A percentile compares a stretch with the other conserved stretches of the same genome.
Evolutionary conservation across 2,329 filamentous ascomycete species (phyloP).

Genomic region (Dichotomopilus funicola): DNA sequence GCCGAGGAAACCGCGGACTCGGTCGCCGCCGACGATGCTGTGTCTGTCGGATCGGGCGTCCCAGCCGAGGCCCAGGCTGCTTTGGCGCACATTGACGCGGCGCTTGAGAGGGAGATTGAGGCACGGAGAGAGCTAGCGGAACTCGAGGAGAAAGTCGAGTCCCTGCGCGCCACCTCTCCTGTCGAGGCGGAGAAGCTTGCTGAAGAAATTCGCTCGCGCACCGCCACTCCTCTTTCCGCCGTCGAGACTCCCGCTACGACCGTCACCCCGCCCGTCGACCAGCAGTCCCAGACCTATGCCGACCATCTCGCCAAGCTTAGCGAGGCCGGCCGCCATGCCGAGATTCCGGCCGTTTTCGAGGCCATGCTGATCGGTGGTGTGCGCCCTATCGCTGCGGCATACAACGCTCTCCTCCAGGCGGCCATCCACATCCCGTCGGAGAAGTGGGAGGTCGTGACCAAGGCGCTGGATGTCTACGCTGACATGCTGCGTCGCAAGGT

Average conservation of each 20-base stretch:
- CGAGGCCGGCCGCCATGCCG: constrained; percentile 65
- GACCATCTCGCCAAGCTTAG: constrained; percentile 72
- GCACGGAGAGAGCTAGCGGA: constrained; percentile 41
- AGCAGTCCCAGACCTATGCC: constrained; percentile 65
- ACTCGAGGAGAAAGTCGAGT: constrained; percentile 39
- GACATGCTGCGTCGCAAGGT: constrained; percentile 90
- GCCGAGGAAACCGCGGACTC: constrained; percentile 20
- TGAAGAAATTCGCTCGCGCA: constrained; percentile 34
- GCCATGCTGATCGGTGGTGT: constrained; percentile 78
- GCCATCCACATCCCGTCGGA: constrained; percentile 75
- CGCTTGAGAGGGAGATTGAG: constrained; percentile 71
- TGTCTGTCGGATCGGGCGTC: constrained; percentile 12
- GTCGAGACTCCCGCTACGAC: constrained; percentile 40
- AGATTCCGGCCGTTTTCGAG: constrained; percentile 89
- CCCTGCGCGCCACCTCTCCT: constrained; percentile 31
- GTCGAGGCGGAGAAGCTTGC: constrained; percentile 27
- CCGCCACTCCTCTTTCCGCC: constrained; percentile 38
- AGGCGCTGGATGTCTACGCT: constrained; percentile 89
- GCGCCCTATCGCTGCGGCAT: constrained; percentile 75
- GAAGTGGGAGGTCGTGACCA: constrained; percentile 78
- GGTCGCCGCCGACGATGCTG: constrained; percentile 19
- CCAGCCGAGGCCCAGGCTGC: constrained; percentile 30
- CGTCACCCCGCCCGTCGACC: constrained; percentile 53
- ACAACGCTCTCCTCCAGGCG: constrained; percentile 82
- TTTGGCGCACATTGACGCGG: constrained; percentile 77